These are phyloP conservation scores for Botryotinia convoluta DNA, from an alignment of 2,329 filamentous ascomycete species.

Conservation along the genomic window DNA sequence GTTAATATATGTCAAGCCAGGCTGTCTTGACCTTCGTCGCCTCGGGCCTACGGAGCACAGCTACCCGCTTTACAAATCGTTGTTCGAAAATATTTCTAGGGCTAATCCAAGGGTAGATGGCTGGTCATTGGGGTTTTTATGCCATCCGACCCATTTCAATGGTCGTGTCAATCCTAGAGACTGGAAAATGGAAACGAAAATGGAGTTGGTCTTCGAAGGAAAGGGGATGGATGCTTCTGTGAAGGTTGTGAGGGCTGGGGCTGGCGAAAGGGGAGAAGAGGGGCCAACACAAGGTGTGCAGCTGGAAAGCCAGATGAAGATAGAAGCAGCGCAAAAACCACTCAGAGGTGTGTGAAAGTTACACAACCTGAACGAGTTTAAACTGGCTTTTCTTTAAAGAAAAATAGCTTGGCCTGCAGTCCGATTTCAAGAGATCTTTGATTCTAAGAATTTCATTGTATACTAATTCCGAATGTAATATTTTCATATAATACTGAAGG, in stretches of 20 bases:
- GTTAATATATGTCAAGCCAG: background rate
- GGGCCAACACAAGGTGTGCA: background rate
- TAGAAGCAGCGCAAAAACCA: background rate
- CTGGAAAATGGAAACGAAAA: background rate
- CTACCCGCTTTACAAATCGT: background rate
- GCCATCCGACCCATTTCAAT: background rate
- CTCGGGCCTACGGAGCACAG: background rate
- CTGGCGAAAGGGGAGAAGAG: background rate
- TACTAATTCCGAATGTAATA: too few species aligned
- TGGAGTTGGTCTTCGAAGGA: background rate
- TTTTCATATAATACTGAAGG: too few species aligned
- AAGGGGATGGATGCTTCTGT: background rate
- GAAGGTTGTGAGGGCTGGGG: background rate
- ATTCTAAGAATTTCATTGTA: too few species aligned
- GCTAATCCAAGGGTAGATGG: background rate
- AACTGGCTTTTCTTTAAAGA: background rate
- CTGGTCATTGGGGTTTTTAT: background rate
- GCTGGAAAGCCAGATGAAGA: background rate
- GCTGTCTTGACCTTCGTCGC: background rate
- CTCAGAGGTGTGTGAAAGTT: background rate
- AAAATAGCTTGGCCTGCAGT: too few species aligned
- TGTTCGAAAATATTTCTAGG: background rate
- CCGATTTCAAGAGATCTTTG: too few species aligned
- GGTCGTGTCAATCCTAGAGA: background rate
- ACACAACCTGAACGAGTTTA: background rate